A percentile compares a stretch with the other conserved stretches of the same genome.
Evolutionary conservation across 208 protist species (phyloP).

Genomic region (Leishmania major): DNA sequence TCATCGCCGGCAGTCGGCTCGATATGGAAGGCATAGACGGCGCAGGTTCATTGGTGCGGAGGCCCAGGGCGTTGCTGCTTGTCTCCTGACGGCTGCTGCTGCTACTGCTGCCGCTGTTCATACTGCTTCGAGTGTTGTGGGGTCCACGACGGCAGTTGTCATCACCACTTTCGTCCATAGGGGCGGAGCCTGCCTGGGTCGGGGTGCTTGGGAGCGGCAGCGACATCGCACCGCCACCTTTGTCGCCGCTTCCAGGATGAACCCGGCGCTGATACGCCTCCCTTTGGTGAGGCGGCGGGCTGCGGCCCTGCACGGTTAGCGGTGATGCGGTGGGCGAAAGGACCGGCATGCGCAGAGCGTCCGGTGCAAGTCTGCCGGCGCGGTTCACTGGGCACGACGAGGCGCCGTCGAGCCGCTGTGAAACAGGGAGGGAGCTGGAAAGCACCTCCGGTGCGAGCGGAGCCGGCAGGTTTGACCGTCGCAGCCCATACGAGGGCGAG

Average conservation of each 20-base stretch:
- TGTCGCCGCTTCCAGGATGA: neutral
- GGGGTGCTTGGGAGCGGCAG: neutral
- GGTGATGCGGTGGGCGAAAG: slow-evolving; percentile 11
- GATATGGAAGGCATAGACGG: slow-evolving; percentile 3
- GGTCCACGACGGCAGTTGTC: neutral
- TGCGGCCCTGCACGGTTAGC: slow-evolving; percentile 1
- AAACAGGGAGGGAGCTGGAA: neutral
- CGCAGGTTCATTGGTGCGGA: neutral
- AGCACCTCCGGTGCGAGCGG: slow-evolving; percentile 14
- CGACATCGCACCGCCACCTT: neutral
- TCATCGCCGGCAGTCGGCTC: slow-evolving; percentile 19
- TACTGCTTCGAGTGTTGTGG: neutral
- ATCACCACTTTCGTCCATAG: neutral
- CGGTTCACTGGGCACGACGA: slow-evolving; percentile 15
- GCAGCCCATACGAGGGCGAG: slow-evolving; percentile 1
- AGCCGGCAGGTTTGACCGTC: slow-evolving; percentile 11
- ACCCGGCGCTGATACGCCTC: neutral
- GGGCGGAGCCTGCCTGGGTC: neutral
- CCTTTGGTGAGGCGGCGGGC: slow-evolving; percentile 11
- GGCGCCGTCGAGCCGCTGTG: slow-evolving; percentile 4
- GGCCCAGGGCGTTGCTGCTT: neutral
- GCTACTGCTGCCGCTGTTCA: neutral
- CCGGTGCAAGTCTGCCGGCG: neutral
- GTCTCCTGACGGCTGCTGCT: neutral
- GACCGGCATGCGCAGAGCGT: slow-evolving; percentile 15